phyloP scores from a whole-genome alignment of 148 eudicot species.

The Euryodendron excelsum region DNA sequence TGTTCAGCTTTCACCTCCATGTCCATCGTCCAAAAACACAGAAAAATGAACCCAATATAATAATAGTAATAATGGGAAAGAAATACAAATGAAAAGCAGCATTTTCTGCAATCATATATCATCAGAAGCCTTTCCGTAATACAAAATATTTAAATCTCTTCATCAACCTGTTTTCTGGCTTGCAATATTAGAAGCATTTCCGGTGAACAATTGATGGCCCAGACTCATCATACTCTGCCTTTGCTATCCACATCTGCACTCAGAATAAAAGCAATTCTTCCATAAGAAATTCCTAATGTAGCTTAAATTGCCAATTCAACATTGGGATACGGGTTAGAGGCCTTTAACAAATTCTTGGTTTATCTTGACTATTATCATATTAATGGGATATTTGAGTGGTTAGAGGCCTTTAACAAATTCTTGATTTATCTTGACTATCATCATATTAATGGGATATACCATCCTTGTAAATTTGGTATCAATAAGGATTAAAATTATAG shows the following conservation, averaged over 20 bases:
- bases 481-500: no score
- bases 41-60: not conserved
- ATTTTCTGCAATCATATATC: not conserved
- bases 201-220: not conserved
- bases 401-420: not conserved
- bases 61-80: not conserved
- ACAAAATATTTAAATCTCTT: not conserved
- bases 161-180: slow-evolving; percentile 6
- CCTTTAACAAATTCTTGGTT: not conserved
- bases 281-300: not conserved
- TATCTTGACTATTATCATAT: no score
- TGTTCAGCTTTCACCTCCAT: not conserved
- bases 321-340: not conserved
- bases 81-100: not conserved
- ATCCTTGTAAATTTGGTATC: not conserved
- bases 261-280: not conserved
- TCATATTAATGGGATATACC: no score
- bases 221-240: no score
- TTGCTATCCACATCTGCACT: not conserved
- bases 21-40: not conserved
- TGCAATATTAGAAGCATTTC: slow-evolving; percentile 36
- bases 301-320: not conserved
- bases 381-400: no score
- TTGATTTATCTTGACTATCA: not conserved
- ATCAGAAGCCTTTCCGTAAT: not conserved